Base-by-base conservation (phyloP, 2,329 filamentous ascomycete species). In the Trichoderma afroharzianum region DNA sequence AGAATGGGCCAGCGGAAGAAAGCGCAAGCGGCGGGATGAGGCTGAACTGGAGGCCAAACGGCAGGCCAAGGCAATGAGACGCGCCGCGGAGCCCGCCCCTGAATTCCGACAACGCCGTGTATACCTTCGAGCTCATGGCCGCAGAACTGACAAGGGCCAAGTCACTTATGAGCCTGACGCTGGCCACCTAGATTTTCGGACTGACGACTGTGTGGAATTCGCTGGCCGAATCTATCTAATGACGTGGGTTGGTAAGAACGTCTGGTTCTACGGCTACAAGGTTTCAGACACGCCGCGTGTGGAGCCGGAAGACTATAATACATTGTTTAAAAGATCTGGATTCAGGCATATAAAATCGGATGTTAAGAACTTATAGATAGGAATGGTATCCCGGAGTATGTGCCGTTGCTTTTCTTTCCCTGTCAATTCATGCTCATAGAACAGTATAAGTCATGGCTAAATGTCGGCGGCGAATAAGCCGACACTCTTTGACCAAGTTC, bases 181-280 rank as follows among this genome's bases (percentile, higher is more conserved):
- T 5, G 68, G 68, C 3, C 28, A 66, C 28, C 11, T 71, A 1
- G 36, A 71, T 28, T 57, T 71, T 6, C 26, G 32, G 2, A 36
- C 50, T 26, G 11, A 66, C 15, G 36, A 33, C 33, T 71, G 61
- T 24, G 12, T 33, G 15, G 12, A 9, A 11, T 59, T 71, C n/a
- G 50, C 14, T 26, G 68, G 61, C 18, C 3, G 58, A 18, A 26
- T 55, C 18, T 59, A 71, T 18, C 8, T 7, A 0, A 28, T 59
- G 5, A 12, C 68, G 14, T 33, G 3, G 26, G 24, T 71, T 11
- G 59, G 28, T 8, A 8, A 11, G 0, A 59, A 71, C 21, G 33
- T 71, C 12, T 7, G 28, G 18, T 71, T 71, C n/a, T 14, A 7
- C 7, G 68, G 68, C 24, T 50, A 59, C 18, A 71, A 62, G 68